phyloP scores from a whole-genome alignment of 2,329 filamentous ascomycete species.

The Fusarium euwallaceae region DNA sequence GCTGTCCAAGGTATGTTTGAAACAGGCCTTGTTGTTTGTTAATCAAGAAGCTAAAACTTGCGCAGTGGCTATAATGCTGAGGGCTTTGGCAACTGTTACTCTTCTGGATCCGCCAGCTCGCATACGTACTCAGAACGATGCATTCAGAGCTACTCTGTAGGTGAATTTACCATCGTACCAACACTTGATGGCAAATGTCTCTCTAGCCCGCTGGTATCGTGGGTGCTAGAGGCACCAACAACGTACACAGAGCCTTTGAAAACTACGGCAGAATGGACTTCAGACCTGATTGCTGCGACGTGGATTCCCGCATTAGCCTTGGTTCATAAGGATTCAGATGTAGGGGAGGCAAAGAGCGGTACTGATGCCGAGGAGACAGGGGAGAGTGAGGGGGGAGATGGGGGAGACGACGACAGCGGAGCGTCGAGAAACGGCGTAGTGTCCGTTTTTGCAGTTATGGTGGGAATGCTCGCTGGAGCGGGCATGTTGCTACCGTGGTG shows the following conservation, averaged over 20 bases:
- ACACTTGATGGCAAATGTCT: constrained; percentile 7
- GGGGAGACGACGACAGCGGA: not conserved
- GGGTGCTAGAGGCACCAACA: too few relatives aligned
- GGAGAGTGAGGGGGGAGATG: not conserved
- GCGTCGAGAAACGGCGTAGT: not conserved
- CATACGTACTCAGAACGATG: constrained; percentile 1
- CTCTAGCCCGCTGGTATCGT: not conserved
- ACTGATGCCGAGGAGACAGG: accelerated
- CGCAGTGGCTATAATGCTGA: constrained; percentile 6
- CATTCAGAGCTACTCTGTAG: not conserved
- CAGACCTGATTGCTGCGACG: not conserved
- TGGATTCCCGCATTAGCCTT: constrained; percentile 7
- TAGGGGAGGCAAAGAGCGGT: not conserved
- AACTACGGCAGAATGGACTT: not conserved
- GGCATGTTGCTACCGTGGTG: constrained; percentile 14
- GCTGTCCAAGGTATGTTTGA: not conserved
- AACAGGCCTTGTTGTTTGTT: not conserved
- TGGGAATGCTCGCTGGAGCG: constrained; percentile 13
- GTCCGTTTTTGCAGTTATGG: not conserved
- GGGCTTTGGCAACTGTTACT: not conserved
- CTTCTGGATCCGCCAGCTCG: not conserved
- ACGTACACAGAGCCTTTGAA: not conserved
- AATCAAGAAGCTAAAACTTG: not conserved
- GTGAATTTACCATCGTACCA: not conserved
- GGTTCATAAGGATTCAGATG: not conserved